Evolutionary conservation across 768 basidiomycete genomes (phyloP), one percentile per base, ranked within the genome.

Genomic region (Russula sp.): DNA sequence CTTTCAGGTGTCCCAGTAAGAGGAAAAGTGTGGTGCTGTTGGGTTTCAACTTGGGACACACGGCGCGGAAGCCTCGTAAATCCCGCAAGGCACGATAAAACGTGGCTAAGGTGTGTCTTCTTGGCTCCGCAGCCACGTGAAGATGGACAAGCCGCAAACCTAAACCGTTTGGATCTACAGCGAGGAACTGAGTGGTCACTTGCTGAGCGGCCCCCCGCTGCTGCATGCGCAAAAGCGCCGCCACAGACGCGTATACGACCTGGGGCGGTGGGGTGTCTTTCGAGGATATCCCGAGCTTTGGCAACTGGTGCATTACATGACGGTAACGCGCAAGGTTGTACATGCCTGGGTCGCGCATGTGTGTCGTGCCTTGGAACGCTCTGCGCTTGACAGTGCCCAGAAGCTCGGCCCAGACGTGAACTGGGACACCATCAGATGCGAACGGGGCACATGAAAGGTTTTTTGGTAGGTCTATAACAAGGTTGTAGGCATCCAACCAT

Each of bases 361-460:
- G 53, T 64, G 59, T 27, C 57, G 35, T 67, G 69, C 70, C 48
- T 53, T 63, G 70, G 32, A 71, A 65, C 6, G 73, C 76, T 51
- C 76, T 74, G 55, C 74, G 72, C 59, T 78, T 78, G 64, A 72
- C 68, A 18, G 77, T 75, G 52, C 77, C 76, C 66, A 83, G 80
- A 66, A 89, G 81, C 65, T 89, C 86, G 49, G 83, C 62, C 87
- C 85, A 88, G 55, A 89, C 71, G 4, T 73, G 70, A 32, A 83
- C 74, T 32, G 80, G 81, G 27, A 61, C 35, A n/a, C 54, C 49
- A 27, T 50, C 57, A 20, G 54, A 49, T 55, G n/a, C 45, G 53
- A 55, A 60, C 4, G 45, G 61, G 13, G 62, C 50, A n/a, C 55
- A 51, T 18, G 47, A 13, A n/a, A 5, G 45, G 9, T 42, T 52